phyloP scores from a whole-genome alignment of 192 early-diverging fungal species.

The Entomortierella lignicola region DNA sequence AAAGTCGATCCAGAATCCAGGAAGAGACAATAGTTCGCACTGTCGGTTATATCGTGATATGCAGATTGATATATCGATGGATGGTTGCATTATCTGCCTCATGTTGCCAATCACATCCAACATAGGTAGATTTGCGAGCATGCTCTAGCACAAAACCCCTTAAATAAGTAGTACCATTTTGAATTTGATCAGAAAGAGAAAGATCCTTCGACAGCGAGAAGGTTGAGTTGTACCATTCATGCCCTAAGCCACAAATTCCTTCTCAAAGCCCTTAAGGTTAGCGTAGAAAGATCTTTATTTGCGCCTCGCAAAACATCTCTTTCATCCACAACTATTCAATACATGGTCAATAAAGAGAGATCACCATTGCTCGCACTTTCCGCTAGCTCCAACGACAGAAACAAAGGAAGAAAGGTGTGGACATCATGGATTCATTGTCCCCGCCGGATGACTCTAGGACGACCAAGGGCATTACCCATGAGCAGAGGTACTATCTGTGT shows the following conservation, averaged over 20 bases:
- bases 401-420: too few relatives aligned
- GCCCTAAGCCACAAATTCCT: background rate
- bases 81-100: slow-evolving; percentile 7
- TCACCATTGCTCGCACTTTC: too few relatives aligned
- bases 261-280: background rate
- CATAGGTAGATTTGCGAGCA: background rate
- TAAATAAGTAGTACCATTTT: slow-evolving; percentile 37
- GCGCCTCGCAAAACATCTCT: too few relatives aligned
- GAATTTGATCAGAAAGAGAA: slow-evolving; percentile 36
- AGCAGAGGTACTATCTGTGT: slow-evolving; percentile 45
- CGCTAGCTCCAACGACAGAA: too few relatives aligned
- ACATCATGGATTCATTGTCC: background rate
- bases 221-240: background rate
- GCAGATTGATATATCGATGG: slow-evolving; percentile 5
- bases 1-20: too few relatives aligned
- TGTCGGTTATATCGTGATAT: background rate
- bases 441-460: slow-evolving; percentile 3
- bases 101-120: background rate
- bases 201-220: background rate
- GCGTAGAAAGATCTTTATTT: too few relatives aligned
- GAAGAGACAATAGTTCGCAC: too few relatives aligned
- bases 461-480: slow-evolving; percentile 37
- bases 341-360: too few relatives aligned
- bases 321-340: too few relatives aligned
- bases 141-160: slow-evolving; percentile 7